Evolutionary conservation across 352 stramenopile genomes (phyloP).

Genomic region (Pythium dissimile): DNA sequence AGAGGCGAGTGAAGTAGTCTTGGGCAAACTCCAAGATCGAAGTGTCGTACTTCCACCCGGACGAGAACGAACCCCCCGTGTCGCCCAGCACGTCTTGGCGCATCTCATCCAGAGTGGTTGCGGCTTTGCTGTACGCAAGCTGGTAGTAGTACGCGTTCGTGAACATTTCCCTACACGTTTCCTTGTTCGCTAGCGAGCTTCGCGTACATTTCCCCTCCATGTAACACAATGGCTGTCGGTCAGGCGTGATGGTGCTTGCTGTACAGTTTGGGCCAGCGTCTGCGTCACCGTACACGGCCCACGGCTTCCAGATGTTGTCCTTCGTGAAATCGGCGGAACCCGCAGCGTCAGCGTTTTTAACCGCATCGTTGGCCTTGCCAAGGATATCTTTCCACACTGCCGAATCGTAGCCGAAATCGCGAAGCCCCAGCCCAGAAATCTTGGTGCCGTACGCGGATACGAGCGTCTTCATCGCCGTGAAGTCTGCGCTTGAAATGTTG

Average conservation of each 20-base stretch:
- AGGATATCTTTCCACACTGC: constrained; percentile 41
- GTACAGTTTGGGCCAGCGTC: constrained; percentile 23
- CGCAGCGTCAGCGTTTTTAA: constrained; percentile 16
- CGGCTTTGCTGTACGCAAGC: constrained; percentile 53
- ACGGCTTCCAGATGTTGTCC: constrained; percentile 61
- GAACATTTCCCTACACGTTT: constrained; percentile 52
- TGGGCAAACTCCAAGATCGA: constrained; percentile 63
- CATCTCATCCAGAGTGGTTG: constrained; percentile 64
- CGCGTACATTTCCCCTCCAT: constrained; percentile 51
- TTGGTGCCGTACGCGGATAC: constrained; percentile 41
- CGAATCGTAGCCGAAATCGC: constrained; percentile 65
- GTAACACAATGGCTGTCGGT: constrained; percentile 54
- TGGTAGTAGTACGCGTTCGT: constrained; percentile 57
- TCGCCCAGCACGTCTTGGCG: constrained; percentile 68
- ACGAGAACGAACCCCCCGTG: constrained; percentile 54
- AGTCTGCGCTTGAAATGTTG: constrained; percentile 38
- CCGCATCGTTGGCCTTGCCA: constrained; percentile 32
- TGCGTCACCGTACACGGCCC: constrained; percentile 40
- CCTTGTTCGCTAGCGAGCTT: constrained; percentile 13
- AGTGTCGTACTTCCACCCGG: constrained; percentile 55
- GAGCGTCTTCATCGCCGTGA: constrained; percentile 30
- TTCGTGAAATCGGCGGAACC: constrained; percentile 33
- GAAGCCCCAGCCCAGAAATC: constrained; percentile 49
- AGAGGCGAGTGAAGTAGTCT: constrained; percentile 52
- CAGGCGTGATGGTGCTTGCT: constrained; percentile 27